Base-by-base conservation (phyloP, 2,329 filamentous ascomycete genomes). In the Dactylellina sp. region DNA sequence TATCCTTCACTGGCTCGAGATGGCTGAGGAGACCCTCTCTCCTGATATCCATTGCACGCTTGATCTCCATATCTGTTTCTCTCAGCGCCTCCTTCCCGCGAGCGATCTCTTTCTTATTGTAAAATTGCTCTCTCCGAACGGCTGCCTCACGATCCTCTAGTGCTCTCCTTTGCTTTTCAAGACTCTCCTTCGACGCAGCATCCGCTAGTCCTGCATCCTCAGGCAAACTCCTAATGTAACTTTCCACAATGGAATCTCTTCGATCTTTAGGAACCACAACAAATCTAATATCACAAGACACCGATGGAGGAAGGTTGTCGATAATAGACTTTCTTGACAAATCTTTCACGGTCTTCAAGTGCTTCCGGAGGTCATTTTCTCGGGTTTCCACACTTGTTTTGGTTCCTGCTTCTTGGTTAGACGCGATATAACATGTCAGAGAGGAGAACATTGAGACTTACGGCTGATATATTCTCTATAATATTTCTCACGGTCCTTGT, bases 401-500 rank as follows among this genome's bases (percentile, higher is more conserved):
- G 2, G 71, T 76, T 12, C 76, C 78, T 79, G 42, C n/a, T 35
- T 12, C 52, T 46, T 18, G 5, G n/a, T 89, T 16, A 93, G 81
- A 75, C 83, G n/a, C 16, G 11, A 28, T 59, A 14, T 22, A 7
- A 7, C n/a, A 16, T 39, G 4, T 44, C 28, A 18, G 2, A 4
- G 24, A 3, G 37, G n/a, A 46, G 39, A 2, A 25, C 25, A 22
- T n/a, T 24, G 16, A 7, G 14, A 76, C 78, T 60, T 60, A 78
- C 78, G 72, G 32, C 71, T 53, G 53, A 79, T 82, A 78, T 92
- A 88, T 68, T 95, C 91, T 64, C 91, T 86, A 80, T 94, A 96
- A 59, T 87, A 84, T 81, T 90, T 93, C 79, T 96, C 92, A 35
- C 90, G 86, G 59, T 94, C 91, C 80, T 90, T 92, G 78, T 94